Conservation (phyloP, 2,329 filamentous ascomycete species). For the Parasarocladium wereldwijsianum region DNA sequence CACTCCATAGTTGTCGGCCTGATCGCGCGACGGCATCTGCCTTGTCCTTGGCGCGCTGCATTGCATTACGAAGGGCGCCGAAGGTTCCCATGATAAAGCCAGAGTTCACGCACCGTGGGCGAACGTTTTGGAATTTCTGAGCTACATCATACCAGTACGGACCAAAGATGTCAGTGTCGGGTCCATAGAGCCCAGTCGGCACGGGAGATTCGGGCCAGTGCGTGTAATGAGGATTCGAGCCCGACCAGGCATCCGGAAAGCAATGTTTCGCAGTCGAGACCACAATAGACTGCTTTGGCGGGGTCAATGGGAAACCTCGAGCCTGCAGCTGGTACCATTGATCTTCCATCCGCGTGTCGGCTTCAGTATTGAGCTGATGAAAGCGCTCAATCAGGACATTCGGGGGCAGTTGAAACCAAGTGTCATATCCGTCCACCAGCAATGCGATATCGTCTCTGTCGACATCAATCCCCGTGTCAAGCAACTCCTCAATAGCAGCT, state of each 20-base stretch:
- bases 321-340: constrained; percentile 10
- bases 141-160: constrained; percentile 15
- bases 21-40: constrained; percentile 11
- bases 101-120: constrained; percentile 19
- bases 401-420: constrained; percentile 24
- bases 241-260: constrained; percentile 16
- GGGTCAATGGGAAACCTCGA: constrained; percentile 13
- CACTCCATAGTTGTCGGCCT: constrained; percentile 22
- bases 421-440: constrained; percentile 22
- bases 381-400: constrained; percentile 21
- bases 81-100: constrained; percentile 22
- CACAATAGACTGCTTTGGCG: constrained; percentile 18
- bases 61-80: constrained; percentile 11
- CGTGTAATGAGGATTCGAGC: constrained; percentile 19
- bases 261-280: constrained; percentile 21
- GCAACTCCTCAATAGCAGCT: constrained; percentile 14
- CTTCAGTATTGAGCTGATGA: constrained; percentile 19
- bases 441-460: constrained; percentile 15
- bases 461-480: constrained; percentile 8
- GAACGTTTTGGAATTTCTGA: constrained; percentile 17
- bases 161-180: constrained; percentile 15
- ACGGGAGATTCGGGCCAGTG: constrained; percentile 22
- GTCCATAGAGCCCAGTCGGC: constrained; percentile 18
- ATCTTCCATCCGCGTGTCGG: constrained; percentile 13
- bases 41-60: constrained; percentile 15